Evolutionary conservation across 495 filamentous ascomycete genomes (phyloP).

Genomic region (Pyrenopolyporus hunteri): DNA sequence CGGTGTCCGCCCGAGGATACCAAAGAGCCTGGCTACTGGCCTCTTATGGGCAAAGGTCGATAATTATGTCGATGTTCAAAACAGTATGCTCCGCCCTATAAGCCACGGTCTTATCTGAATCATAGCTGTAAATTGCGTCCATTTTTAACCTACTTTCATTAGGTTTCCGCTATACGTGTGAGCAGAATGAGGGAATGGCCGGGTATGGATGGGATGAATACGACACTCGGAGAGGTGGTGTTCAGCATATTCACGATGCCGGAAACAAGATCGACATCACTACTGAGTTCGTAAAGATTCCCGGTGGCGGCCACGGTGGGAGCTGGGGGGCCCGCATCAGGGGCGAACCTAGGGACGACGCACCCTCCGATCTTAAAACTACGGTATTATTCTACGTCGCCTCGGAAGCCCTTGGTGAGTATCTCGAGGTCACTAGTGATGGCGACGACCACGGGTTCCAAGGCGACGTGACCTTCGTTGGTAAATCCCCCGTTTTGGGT

Average conservation of each 20-base stretch:
- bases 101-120: neutral
- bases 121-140: neutral
- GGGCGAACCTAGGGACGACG: slow-evolving; percentile 76
- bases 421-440: slow-evolving; percentile 62
- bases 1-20: slow-evolving; percentile 85
- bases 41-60: slow-evolving; percentile 93
- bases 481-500: slow-evolving; percentile 76
- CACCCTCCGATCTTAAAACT: slow-evolving; percentile 65
- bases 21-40: slow-evolving; percentile 81
- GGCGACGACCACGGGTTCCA: slow-evolving; percentile 65
- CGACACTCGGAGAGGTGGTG: slow-evolving; percentile 83
- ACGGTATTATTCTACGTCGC: slow-evolving; percentile 80
- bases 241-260: slow-evolving; percentile 87
- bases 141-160: slow-evolving; percentile 28
- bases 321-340: slow-evolving; percentile 91
- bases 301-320: slow-evolving; percentile 84
- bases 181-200: slow-evolving; percentile 91
- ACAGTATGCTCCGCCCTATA: slow-evolving; percentile 74
- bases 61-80: slow-evolving; percentile 74
- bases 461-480: slow-evolving; percentile 75
- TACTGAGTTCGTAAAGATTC: slow-evolving; percentile 91
- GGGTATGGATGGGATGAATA: slow-evolving; percentile 99
- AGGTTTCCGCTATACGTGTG: slow-evolving; percentile 94
- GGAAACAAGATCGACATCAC: slow-evolving; percentile 88
- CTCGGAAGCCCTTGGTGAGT: slow-evolving; percentile 74